phyloP scores from a whole-genome alignment of 192 early-diverging fungal species.

The Coemansia sp. region DNA sequence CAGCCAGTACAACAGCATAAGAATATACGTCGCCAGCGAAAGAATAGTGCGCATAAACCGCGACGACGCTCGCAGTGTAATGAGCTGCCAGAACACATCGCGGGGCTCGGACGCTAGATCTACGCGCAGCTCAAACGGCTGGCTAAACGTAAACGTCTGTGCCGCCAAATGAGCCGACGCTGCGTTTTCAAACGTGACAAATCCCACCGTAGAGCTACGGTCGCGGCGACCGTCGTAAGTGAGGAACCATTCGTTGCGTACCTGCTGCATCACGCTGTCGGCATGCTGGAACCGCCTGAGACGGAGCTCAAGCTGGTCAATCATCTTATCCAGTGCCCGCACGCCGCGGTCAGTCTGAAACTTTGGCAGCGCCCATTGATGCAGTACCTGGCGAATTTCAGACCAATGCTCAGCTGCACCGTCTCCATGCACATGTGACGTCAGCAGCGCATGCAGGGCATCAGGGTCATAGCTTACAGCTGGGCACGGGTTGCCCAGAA shows the following conservation, averaged over 20 bases:
- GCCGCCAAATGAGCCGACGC: slow-evolving; percentile 45
- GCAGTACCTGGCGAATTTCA: slow-evolving; percentile 20
- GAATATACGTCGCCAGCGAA: slow-evolving; percentile 54
- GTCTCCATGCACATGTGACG: slow-evolving; percentile 8
- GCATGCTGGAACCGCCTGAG: slow-evolving; percentile 59
- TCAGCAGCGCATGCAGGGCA: slow-evolving; percentile 18
- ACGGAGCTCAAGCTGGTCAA: slow-evolving; percentile 58
- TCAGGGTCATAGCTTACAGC: slow-evolving; percentile 66
- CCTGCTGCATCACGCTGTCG: slow-evolving; percentile 56
- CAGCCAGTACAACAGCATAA: slow-evolving; percentile 72
- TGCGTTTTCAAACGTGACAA: slow-evolving; percentile 45
- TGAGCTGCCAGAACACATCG: slow-evolving; percentile 51
- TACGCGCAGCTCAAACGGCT: slow-evolving; percentile 48
- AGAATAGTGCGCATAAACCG: slow-evolving; percentile 21
- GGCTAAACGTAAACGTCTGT: slow-evolving; percentile 45
- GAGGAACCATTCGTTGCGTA: slow-evolving; percentile 46
- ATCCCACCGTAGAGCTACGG: slow-evolving; percentile 41
- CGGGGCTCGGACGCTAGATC: slow-evolving; percentile 50
- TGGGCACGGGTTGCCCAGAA: slow-evolving; percentile 70
- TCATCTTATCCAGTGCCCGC: slow-evolving; percentile 14
- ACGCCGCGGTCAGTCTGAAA: slow-evolving; percentile 12
- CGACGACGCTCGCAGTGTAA: slow-evolving; percentile 29
- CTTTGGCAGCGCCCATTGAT: slow-evolving; percentile 32
- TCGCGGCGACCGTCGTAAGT: slow-evolving; percentile 38
- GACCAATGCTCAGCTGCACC: background rate